Base-by-base conservation (phyloP, 1,284 basidiomycete genomes). In the Moesziomyces antarcticus region DNA sequence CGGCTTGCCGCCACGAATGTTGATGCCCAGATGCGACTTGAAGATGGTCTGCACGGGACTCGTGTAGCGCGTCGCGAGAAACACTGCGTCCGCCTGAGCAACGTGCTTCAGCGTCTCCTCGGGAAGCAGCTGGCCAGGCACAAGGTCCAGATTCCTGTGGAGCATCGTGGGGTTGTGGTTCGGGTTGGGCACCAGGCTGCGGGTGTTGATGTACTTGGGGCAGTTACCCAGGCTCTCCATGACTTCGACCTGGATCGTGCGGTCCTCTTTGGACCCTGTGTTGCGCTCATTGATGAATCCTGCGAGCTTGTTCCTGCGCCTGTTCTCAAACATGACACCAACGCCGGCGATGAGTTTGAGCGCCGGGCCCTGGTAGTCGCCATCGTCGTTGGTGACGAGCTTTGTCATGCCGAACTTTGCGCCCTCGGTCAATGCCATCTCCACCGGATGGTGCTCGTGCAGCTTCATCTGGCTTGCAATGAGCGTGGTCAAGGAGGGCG, bases 191-290 rank as follows among this genome's bases (percentile, higher is more conserved):
- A 56, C 52, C 5, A 72, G 51, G 16, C 20, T 27, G 2, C 69
- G 42, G 2, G 58, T 72, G 42, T 65, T 66, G 55, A 72, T 72
- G 37, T 72, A 72, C 49, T 72, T 72, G 1, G 69, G 69, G 37
- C 69, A 72, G 35, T 72, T 72, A 11, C 62, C 69, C 3, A 65
- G n/a, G 8, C 62, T 65, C 35, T 65, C 58, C 58, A 72, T 57
- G 14, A 72, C 59, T n/a, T 72, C 69, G 13, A 72, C 50, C 10
- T 57, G 52, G 13, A 71, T 50, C 13, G 50, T 57, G 3, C 60
- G 48, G 2, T 63, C 61, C 2, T 56, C 67, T 8, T 30, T 25
- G 6, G 27, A 63, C 5, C 54, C 58, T 6, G 53, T 37, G 25
- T 57, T 56, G 9, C 62, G 37, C 40, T 71, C 68, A 46, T 71